Evolutionary conservation across 2,329 filamentous ascomycete genomes (phyloP), one percentile per base, ranked within the genome.

Genomic region (Diaporthe eres): DNA sequence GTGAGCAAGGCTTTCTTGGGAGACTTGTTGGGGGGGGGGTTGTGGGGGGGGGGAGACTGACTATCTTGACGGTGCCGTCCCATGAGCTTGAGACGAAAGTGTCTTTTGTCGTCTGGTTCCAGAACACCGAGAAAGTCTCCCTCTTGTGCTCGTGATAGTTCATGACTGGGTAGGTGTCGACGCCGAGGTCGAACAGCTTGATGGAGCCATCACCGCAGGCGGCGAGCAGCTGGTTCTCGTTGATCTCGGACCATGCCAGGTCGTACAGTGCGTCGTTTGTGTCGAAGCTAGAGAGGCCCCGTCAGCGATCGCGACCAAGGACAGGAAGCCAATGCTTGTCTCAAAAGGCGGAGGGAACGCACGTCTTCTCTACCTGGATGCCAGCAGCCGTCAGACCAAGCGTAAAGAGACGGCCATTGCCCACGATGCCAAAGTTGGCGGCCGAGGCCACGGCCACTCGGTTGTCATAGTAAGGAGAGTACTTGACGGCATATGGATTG

Each of bases 221-320:
- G 1, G 94, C 93, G 28, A 98, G 90, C 71, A 98, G 88, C 86
- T 99, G 97, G 85, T 97, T 98, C 86, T 98, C 96, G 87, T 99
- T 96, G 79, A 95, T 91, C 87, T 99, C 97, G 25, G 95, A 98
- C 95, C 97, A 98, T 37, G 96, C 91, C 72, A 97, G 89, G 85
- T 99, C 97, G 85, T 98, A 99, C 78, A 98, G 93, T 60, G 96
- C 94, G 84, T 99, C 97, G 87, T 98, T 97, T 15, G 97, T 99
- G 82, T 98, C 96, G 86, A 96, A 99, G 82, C 94, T 96, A 79
- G 55, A 47, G 42, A 57, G 51, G n/a, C 1, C n/a, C 37, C 3
- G 44, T 71, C n/a, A 75, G 63, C 7, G 19, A 22, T 7, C 0
- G 28, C 2, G 5, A 39, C 4, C 5, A 34, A 10, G 44, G 25